A percentile compares a stretch with the other conserved stretches of the same genome.
Evolutionary conservation across 306 rosid species (phyloP).

Genomic region (Lathyrus sativus): DNA sequence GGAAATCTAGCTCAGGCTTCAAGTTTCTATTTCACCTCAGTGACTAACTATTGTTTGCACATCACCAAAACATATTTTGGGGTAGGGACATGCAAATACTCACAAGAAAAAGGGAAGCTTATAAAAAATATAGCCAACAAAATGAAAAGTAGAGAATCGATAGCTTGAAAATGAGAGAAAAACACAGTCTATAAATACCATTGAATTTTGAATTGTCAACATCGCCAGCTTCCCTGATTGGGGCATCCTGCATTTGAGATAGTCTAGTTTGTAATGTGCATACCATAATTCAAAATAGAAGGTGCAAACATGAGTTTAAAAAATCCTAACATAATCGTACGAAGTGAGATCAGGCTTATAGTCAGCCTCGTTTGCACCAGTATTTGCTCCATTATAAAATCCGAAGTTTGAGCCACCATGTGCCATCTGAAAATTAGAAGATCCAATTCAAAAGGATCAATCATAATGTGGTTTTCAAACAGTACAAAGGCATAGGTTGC

Average conservation of each 20-base stretch:
- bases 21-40: constrained; percentile 25
- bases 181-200: constrained; percentile 47
- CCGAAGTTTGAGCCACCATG: constrained; percentile 98
- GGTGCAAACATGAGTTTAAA: constrained; percentile 25
- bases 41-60: not conserved
- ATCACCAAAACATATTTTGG: constrained; percentile 5
- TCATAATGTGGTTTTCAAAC: constrained; percentile 25
- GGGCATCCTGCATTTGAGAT: constrained; percentile 77
- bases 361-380: constrained; percentile 62
- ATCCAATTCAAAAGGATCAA: constrained; percentile 29
- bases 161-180: constrained; percentile 19
- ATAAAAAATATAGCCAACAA: constrained; percentile 28
- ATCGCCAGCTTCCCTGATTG: constrained; percentile 88
- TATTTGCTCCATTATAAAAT: constrained; percentile 88
- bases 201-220: constrained; percentile 75
- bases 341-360: constrained; percentile 92
- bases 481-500: constrained; percentile 27
- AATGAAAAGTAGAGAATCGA: constrained; percentile 20
- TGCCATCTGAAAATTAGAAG: constrained; percentile 71
- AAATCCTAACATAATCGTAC: constrained; percentile 78
- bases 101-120: constrained; percentile 31
- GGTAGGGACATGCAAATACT: constrained; percentile 12
- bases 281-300: constrained; percentile 18
- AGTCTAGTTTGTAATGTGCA: constrained; percentile 24
- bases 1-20: constrained; percentile 8